These are phyloP conservation scores for Tolypocladium album DNA, from an alignment of 2,329 filamentous ascomycete species.

Conservation along the genomic window DNA sequence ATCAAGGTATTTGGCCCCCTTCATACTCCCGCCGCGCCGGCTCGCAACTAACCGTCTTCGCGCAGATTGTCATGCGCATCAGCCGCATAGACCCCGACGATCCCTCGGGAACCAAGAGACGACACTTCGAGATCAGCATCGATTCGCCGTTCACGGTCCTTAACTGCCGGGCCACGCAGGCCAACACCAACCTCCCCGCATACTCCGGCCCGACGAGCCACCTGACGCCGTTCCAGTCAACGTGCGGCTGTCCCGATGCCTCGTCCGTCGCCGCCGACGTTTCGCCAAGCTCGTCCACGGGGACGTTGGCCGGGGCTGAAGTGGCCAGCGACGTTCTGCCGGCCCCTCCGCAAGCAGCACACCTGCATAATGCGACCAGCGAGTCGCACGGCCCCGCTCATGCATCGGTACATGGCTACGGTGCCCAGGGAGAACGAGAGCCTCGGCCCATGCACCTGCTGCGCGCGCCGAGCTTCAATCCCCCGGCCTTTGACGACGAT, in stretches of 20 bases:
- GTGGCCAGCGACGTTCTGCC: slow-evolving; percentile 24
- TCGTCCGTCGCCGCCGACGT: slow-evolving; percentile 44
- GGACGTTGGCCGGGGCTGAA: slow-evolving; percentile 32
- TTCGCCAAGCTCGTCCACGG: slow-evolving; percentile 55
- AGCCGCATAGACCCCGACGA: slow-evolving; percentile 74
- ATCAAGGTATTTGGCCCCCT: slow-evolving; percentile 57
- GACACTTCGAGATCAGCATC: slow-evolving; percentile 93
- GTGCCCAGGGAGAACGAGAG: slow-evolving; percentile 18
- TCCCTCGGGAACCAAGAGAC: slow-evolving; percentile 57
- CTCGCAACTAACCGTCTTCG: slow-evolving; percentile 3
- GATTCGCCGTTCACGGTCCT: slow-evolving; percentile 91
- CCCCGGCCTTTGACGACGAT: slow-evolving; percentile 77
- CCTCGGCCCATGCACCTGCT: slow-evolving; percentile 75
- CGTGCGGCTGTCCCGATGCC: slow-evolving; percentile 45
- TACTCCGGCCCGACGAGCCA: slow-evolving; percentile 50
- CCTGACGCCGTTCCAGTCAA: slow-evolving; percentile 31
- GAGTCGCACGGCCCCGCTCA: slow-evolving; percentile 8
- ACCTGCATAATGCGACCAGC: slow-evolving; percentile 25
- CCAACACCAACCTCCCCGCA: slow-evolving; percentile 75
- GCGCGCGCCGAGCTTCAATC: slow-evolving; percentile 75
- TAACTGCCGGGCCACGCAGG: slow-evolving; percentile 84
- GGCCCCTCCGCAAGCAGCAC: slow-evolving; percentile 44
- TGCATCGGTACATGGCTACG: slow-evolving; percentile 2
- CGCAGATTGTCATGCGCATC: slow-evolving; percentile 80
- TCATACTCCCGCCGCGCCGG: not conserved